These are phyloP conservation scores for Fusarium sp. DNA, from an alignment of 2,329 filamentous ascomycete species.

Conservation along the genomic window DNA sequence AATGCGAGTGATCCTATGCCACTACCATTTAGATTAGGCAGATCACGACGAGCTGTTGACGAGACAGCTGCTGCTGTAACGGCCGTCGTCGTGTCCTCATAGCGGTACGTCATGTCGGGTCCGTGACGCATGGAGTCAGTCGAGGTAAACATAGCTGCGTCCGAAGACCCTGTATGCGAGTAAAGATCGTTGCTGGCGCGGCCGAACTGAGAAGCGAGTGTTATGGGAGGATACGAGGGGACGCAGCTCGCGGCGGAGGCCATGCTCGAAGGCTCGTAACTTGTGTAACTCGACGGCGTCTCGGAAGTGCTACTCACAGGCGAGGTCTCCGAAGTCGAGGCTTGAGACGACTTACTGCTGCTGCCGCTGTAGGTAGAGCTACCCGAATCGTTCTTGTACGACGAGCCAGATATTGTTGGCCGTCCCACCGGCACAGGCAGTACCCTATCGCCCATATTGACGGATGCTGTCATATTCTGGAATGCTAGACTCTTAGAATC, in stretches of 20 bases:
- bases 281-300: constrained; percentile 40
- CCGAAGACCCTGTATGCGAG: constrained; percentile 35
- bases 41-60: constrained; percentile 27
- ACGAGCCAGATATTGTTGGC: constrained; percentile 35
- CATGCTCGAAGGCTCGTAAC: constrained; percentile 44
- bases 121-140: constrained; percentile 27
- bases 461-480: constrained; percentile 34
- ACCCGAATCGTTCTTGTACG: constrained; percentile 47
- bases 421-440: constrained; percentile 38
- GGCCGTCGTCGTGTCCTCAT: constrained; percentile 48
- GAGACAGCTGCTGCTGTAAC: constrained; percentile 26
- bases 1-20: constrained; percentile 24
- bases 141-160: constrained; percentile 25
- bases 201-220: constrained; percentile 31
- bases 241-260: constrained; percentile 30
- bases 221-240: constrained; percentile 37
- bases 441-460: constrained; percentile 39
- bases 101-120: constrained; percentile 50
- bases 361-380: constrained; percentile 44
- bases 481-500: constrained; percentile 40
- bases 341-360: constrained; percentile 36
- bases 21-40: constrained; percentile 25
- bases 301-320: constrained; percentile 43
- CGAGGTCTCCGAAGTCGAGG: constrained; percentile 34
- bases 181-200: constrained; percentile 39